These are phyloP conservation scores for Colletotrichum sp. DNA, from an alignment of 2,329 filamentous ascomycete species.

Conservation along the genomic window DNA sequence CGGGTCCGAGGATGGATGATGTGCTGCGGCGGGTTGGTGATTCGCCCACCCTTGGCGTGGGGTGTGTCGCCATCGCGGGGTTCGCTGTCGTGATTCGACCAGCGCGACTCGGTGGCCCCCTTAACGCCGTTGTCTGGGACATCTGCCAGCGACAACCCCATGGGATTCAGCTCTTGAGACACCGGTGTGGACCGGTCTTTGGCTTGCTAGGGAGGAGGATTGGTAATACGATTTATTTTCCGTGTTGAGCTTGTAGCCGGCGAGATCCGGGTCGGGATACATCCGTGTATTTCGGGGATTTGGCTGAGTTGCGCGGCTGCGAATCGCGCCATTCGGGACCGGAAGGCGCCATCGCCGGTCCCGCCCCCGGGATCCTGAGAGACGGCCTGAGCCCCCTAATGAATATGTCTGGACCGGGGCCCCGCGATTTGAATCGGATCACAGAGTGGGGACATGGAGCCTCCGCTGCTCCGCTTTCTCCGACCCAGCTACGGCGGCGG, in stretches of 20 bases:
- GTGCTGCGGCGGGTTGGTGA: constrained; percentile 14
- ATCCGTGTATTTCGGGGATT: background rate
- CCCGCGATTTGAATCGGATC: background rate
- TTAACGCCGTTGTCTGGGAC: background rate
- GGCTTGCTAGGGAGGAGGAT: background rate
- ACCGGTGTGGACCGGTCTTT: background rate
- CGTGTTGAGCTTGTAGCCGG: background rate
- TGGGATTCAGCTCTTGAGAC: background rate
- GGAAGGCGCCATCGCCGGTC: background rate
- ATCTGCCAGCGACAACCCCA: background rate
- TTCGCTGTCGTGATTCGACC: constrained; percentile 16
- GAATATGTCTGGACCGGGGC: background rate
- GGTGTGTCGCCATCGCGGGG: constrained; percentile 21
- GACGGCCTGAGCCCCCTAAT: background rate
- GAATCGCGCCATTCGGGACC: background rate
- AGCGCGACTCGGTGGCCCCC: background rate
- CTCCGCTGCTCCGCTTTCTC: background rate
- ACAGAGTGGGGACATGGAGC: background rate
- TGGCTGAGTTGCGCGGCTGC: background rate
- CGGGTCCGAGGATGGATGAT: constrained; percentile 1
- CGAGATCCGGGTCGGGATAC: background rate
- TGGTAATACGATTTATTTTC: background rate
- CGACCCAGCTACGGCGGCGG: background rate
- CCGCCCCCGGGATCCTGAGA: background rate
- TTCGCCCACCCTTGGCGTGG: constrained; percentile 15